phyloP scores from a whole-genome alignment of 768 basidiomycete species.

The Serendipita sp. region DNA sequence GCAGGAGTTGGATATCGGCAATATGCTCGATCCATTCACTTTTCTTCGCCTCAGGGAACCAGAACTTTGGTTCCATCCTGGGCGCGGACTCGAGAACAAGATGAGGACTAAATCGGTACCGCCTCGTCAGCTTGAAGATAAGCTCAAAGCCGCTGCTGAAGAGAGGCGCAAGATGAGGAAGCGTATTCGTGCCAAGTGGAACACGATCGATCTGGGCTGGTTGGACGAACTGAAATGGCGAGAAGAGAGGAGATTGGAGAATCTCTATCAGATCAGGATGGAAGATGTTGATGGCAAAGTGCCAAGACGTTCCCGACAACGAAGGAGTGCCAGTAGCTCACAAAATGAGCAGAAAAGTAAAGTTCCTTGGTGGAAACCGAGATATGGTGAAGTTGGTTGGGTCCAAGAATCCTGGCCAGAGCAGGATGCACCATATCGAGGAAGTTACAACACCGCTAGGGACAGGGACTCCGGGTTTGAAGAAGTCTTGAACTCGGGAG shows the following conservation, averaged over 20 bases:
- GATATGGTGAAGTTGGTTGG: not conserved
- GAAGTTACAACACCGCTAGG: no score
- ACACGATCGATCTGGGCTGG: not conserved
- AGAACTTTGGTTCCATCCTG: not conserved
- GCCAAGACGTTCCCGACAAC: not conserved
- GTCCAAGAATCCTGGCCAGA: not conserved
- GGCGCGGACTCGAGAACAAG: not conserved
- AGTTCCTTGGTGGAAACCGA: not conserved
- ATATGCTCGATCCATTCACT: not conserved
- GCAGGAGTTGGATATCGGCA: not conserved
- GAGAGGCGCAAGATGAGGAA: not conserved
- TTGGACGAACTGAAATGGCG: not conserved
- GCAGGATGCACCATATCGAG: no score
- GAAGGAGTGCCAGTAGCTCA: not conserved
- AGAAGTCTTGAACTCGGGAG: no score
- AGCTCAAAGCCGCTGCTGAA: not conserved
- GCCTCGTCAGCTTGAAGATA: no score
- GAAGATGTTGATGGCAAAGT: not conserved
- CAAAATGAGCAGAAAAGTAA: not conserved
- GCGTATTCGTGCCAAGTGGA: not conserved
- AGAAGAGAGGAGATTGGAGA: not conserved
- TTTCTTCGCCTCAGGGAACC: not conserved
- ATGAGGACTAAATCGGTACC: no score
- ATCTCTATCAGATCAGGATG: not conserved
- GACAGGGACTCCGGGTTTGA: no score